Evolutionary conservation across 2,329 filamentous ascomycete genomes (phyloP), one percentile per base, ranked within the genome.

Genomic region (Talaromyces sp.): DNA sequence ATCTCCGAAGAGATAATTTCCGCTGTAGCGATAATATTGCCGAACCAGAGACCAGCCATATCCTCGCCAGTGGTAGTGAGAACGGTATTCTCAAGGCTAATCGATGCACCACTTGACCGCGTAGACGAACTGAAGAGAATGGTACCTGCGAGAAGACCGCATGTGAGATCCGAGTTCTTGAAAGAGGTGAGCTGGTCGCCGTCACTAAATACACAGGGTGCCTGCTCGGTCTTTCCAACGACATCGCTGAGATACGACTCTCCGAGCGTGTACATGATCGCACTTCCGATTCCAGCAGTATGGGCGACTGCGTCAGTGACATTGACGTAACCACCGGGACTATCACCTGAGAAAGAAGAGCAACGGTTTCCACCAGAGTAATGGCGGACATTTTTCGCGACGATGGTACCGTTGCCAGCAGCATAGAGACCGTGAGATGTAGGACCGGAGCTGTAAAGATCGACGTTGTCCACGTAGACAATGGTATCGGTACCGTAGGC

Each of bases 21-120:
- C 6, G 51, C 45, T 11, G 37, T 52, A 2, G 51, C 51, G n/a
- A 52, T 52, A n/a, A 49, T 45, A 40, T 52, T 49, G 3, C 51
- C 51, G 39, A 49, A 49, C 51, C 40, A 52, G 4, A 52, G 32
- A 3, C 45, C 45, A 2, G 45, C 51, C 27, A 30, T 45, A 16
- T 35, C 40, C 2, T 44, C 40, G 1, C 44, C 30, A 16, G 36
- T 32, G 6, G 43, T 39, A 9, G 39, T 20, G 3, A 52, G 30
- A 13, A 39, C 17, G 13, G 45, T 44, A 11, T 45, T 29, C 8
- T 32, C 40, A 2, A 52, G 39, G 19, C 11, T 48, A 33, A 49
- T 19, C 10, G 22, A 3, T 1, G 45, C 48, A 6, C 51, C 51
- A 11, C 44, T 48, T n/a, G 32, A n/a, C 4, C 45, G 45, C n/a